A percentile compares a stretch with the other conserved stretches of the same genome.
Conservation (phyloP, 2,329 filamentous ascomycete genomes). For the Lasiodiplodia hormozganensis region DNA sequence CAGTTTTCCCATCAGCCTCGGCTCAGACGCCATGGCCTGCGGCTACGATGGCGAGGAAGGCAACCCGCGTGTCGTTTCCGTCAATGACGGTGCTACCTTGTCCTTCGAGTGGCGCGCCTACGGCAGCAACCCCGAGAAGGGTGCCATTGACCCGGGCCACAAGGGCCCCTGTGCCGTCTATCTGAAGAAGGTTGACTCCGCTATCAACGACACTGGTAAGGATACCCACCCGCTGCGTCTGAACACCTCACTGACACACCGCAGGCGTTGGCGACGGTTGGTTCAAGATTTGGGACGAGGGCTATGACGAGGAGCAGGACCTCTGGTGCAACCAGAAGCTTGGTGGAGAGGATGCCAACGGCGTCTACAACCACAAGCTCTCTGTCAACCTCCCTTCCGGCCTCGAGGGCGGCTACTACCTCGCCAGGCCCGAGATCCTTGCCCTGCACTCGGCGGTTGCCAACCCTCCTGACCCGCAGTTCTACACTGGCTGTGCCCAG, state of each 20-base stretch:
- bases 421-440: slow-evolving; percentile 74
- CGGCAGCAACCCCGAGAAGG: slow-evolving; percentile 62
- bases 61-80: slow-evolving; percentile 56
- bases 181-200: slow-evolving; percentile 71
- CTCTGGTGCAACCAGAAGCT: slow-evolving; percentile 76
- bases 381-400: slow-evolving; percentile 67
- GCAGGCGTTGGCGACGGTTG: slow-evolving; percentile 66
- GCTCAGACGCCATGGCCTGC: slow-evolving; percentile 72
- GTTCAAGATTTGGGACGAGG: slow-evolving; percentile 80
- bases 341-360: slow-evolving; percentile 68
- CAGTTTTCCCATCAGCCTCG: slow-evolving; percentile 66
- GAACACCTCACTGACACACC: background rate
- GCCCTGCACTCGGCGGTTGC: slow-evolving; percentile 69
- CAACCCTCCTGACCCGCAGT: slow-evolving; percentile 66
- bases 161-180: slow-evolving; percentile 77
- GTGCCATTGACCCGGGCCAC: slow-evolving; percentile 66
- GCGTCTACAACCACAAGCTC: slow-evolving; percentile 54
- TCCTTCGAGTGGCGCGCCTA: slow-evolving; percentile 72
- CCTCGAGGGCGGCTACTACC: slow-evolving; percentile 71
- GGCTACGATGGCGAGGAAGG: slow-evolving; percentile 62
- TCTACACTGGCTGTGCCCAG: slow-evolving; percentile 76
- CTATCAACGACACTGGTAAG: slow-evolving; percentile 56
- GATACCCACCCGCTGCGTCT: background rate
- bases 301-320: slow-evolving; percentile 62
- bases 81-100: slow-evolving; percentile 61